phyloP scores from a whole-genome alignment of 1,284 basidiomycete species.

The Dichomitus squalens region DNA sequence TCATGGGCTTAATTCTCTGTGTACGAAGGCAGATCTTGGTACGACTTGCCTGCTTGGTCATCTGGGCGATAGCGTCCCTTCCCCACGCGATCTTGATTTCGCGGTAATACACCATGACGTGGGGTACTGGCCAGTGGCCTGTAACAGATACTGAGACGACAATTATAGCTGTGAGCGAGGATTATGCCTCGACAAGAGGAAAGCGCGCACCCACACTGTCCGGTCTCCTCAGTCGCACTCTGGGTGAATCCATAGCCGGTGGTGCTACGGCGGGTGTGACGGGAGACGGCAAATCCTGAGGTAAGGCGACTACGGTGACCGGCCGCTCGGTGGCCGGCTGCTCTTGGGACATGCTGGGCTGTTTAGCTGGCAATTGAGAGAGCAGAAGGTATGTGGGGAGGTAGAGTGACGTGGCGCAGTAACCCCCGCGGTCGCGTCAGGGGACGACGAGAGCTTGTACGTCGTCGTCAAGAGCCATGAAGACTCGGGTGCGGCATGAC shows the following conservation, averaged over 20 bases:
- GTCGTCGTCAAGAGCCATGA: too few relatives aligned
- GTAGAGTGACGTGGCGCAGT: too few relatives aligned
- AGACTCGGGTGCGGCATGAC: too few relatives aligned
- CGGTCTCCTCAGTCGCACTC: neutral
- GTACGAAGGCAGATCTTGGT: neutral
- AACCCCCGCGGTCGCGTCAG: too few relatives aligned
- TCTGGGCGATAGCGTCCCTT: slow-evolving; percentile 6
- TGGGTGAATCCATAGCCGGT: neutral
- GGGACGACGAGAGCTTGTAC: too few relatives aligned
- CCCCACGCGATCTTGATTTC: slow-evolving; percentile 16
- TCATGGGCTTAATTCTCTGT: neutral
- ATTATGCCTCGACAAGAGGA: neutral
- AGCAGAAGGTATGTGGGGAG: too few relatives aligned
- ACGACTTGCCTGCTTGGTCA: neutral
- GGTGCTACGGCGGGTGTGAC: neutral
- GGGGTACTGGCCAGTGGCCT: slow-evolving; percentile 12
- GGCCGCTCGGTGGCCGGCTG: neutral
- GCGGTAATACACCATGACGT: slow-evolving; percentile 12
- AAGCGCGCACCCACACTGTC: neutral
- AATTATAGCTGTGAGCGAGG: neutral
- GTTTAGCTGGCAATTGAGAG: too few relatives aligned
- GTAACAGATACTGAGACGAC: neutral
- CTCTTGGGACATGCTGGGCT: neutral
- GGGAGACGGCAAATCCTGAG: neutral
- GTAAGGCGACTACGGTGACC: neutral